Conservation (phyloP, 2,329 filamentous ascomycete genomes). For the Claviceps quebecensis region DNA sequence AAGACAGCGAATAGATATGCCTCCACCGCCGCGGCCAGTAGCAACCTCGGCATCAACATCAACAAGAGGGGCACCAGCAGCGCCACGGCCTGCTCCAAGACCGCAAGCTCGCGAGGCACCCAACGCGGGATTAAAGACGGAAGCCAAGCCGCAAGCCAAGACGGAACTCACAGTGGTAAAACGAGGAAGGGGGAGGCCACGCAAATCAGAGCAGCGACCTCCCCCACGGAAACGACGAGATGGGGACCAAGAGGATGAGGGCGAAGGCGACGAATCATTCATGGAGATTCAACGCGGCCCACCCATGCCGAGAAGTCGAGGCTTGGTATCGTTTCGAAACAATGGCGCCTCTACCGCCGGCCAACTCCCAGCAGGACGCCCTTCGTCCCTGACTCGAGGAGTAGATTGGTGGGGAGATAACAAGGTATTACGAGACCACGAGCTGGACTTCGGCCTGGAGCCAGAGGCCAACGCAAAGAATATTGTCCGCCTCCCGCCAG, state of each 20-base stretch:
- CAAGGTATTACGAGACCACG: conserved; percentile 29
- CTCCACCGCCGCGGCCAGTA: conserved; percentile 13
- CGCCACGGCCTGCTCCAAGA: neutral
- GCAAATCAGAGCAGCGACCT: conserved; percentile 5
- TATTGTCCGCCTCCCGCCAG: conserved; percentile 56
- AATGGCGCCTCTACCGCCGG: conserved; percentile 33
- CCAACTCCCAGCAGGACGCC: conserved; percentile 61
- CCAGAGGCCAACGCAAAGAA: conserved; percentile 48
- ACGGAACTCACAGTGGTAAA: neutral
- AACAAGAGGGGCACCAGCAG: conserved; percentile 6
- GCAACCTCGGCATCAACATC: conserved; percentile 11
- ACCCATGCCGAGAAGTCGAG: conserved; percentile 39
- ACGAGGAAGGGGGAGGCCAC: conserved; percentile 5
- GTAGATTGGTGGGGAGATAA: conserved; percentile 78
- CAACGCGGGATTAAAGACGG: neutral
- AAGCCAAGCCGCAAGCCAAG: neutral
- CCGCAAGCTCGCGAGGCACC: neutral
- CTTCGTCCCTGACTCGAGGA: conserved; percentile 62
- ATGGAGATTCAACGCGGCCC: conserved; percentile 38
- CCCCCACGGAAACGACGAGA: conserved; percentile 14
- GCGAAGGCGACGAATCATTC: conserved; percentile 29
- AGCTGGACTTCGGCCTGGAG: conserved; percentile 28
- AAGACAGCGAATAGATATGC: conserved; percentile 13
- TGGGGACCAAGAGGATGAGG: conserved; percentile 23
- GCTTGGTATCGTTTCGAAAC: conserved; percentile 37